These are phyloP conservation scores for Phylloporus gajari DNA, from an alignment of 1,284 basidiomycete species.

Conservation along the genomic window DNA sequence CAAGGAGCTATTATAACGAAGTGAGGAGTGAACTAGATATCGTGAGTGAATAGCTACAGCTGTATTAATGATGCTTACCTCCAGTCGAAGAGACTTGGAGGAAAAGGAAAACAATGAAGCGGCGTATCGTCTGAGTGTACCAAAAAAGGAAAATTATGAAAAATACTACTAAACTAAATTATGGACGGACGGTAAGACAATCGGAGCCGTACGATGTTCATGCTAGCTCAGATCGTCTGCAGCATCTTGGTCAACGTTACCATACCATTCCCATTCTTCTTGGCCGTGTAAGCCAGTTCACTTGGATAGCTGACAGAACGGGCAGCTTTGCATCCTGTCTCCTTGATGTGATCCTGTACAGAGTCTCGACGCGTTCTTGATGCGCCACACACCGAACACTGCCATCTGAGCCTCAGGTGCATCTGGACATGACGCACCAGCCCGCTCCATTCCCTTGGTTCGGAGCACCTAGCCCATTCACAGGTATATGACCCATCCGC, in stretches of 20 bases:
- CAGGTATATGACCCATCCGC: constrained; percentile 7
- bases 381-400: constrained; percentile 29
- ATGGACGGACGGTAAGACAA: too few species aligned
- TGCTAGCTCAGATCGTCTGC: not conserved
- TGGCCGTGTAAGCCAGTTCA: constrained; percentile 20
- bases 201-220: constrained; percentile 1
- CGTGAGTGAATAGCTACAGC: too few species aligned
- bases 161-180: too few species aligned
- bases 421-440: constrained; percentile 32
- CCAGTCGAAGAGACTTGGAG: too few species aligned
- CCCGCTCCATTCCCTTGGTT: constrained; percentile 9
- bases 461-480: constrained; percentile 26
- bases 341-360: constrained; percentile 21
- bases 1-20: too few species aligned
- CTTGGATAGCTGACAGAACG: constrained; percentile 29
- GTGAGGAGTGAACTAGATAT: too few species aligned
- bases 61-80: too few species aligned
- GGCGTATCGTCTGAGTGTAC: too few species aligned
- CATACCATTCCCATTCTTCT: constrained; percentile 13
- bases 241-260: constrained; percentile 36
- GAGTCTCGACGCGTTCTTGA: constrained; percentile 30
- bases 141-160: too few species aligned
- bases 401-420: constrained; percentile 31
- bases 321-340: constrained; percentile 17
- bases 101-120: too few species aligned